Evolutionary conservation across 2,329 filamentous ascomycete genomes (phyloP), one percentile per base, ranked within the genome.

Genomic region (Clonostachys byssicola): DNA sequence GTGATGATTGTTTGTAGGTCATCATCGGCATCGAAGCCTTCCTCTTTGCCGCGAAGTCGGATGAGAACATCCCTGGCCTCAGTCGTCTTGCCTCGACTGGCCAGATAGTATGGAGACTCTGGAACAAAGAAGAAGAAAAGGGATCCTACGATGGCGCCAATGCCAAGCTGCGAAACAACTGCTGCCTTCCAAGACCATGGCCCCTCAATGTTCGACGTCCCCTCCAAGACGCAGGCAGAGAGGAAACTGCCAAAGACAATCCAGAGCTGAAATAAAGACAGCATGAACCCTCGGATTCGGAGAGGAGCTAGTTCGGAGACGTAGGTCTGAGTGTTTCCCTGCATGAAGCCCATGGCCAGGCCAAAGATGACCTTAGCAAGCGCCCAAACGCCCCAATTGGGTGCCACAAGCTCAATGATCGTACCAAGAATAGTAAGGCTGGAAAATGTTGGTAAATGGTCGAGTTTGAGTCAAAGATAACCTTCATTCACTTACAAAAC

Each of bases 231-330:
- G 14, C 44, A 46, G 8, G 44, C 7, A 30, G 44, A 12, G 20
- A 46, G n/a, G 14, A 46, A 34, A 7, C 20, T 34, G 9, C 44
- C 39, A n/a, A 46, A 18, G 20, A 34, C 23, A 40, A 46, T 46
- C 44, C 44, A 46, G 20, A 46, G 42, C 38, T 46, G 44, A 40
- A 46, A 46, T 3, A 46, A 33, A 16, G 44, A 34, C 14, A 46
- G 34, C 36, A 40, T 34, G 38, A 46, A 46, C 6, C 44, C 44
- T 12, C 44, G 44, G 38, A 46, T 46, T 10, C 35, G 17, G 38
- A 41, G 9, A 10, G 36, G 44, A 14, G 44, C 40, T n/a, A 46
- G 18, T 33, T 46, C 44, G 13, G 44, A 41, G 23, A 46, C 39
- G 17, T 41, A 46, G 2, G 44, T 42, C 34, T 41, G 44, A 23